Percentiles rank a stretch among this genome's conserved stretches.
Evolutionary conservation across 306 rosid genomes (phyloP).

Genomic region (Rubus parviflorus): DNA sequence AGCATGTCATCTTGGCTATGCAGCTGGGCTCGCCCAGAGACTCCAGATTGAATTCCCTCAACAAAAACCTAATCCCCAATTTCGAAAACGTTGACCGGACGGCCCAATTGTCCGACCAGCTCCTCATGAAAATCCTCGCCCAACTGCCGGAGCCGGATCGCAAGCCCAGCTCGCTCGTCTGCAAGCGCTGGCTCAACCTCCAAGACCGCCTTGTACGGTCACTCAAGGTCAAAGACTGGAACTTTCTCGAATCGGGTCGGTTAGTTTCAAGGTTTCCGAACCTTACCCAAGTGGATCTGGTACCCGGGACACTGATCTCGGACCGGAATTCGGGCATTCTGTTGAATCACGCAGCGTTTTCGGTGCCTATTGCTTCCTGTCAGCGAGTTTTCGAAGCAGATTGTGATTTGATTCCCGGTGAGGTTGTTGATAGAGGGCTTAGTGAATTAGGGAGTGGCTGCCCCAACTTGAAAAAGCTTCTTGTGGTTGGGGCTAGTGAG

Average conservation of each 20-base stretch:
- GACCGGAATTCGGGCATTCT: conserved; percentile 50
- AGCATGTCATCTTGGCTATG: conserved; percentile 59
- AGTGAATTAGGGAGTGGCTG: conserved; percentile 58
- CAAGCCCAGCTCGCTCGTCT: conserved; percentile 59
- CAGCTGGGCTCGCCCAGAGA: conserved; percentile 50
- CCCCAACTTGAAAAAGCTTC: conserved; percentile 74
- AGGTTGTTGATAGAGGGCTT: conserved; percentile 75
- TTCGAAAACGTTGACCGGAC: conserved; percentile 50
- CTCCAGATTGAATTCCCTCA: conserved; percentile 21
- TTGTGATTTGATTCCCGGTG: conserved; percentile 57
- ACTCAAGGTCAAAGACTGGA: conserved; percentile 59
- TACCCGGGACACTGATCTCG: conserved; percentile 55
- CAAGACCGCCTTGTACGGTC: conserved; percentile 76
- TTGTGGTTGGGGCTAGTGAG: conserved; percentile 69
- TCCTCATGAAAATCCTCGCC: conserved; percentile 62
- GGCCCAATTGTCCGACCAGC: conserved; percentile 57
- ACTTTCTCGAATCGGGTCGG: conserved; percentile 81
- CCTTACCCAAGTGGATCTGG: conserved; percentile 67
- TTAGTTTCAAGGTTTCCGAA: conserved; percentile 72
- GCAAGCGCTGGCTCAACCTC: conserved; percentile 89
- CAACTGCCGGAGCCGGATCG: conserved; percentile 60
- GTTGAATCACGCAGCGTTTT: conserved; percentile 45
- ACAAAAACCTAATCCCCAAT: conserved; percentile 38
- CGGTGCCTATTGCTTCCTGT: conserved; percentile 47
- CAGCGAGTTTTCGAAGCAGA: conserved; percentile 48